Conservation (phyloP, 2,329 filamentous ascomycete species). For the Fusarium marasasianum region DNA sequence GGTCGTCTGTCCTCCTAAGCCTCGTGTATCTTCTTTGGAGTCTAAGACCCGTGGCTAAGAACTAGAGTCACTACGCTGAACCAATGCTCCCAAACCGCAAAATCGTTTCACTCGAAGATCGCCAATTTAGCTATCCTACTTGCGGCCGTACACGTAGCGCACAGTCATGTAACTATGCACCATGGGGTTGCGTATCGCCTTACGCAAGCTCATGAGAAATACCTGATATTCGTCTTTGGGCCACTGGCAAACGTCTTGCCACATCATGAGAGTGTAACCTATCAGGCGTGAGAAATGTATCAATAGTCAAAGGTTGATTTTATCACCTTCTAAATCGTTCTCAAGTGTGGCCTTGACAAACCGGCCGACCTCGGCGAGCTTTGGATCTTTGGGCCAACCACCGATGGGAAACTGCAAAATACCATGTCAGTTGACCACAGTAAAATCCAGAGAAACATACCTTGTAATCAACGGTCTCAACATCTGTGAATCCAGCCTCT, state of each 20-base stretch:
- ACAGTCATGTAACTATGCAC: not conserved
- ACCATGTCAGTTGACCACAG: accelerated
- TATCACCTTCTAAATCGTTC: not conserved
- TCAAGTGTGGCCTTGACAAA: not conserved
- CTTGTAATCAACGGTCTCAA: not conserved
- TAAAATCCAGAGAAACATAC: accelerated
- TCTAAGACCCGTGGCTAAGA: accelerated
- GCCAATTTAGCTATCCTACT: not conserved
- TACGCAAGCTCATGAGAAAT: not conserved
- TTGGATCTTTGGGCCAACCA: not conserved
- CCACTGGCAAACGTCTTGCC: not conserved
- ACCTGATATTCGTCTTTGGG: not conserved
- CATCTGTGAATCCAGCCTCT: not conserved
- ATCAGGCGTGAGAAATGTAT: accelerated
- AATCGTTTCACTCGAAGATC: not conserved
- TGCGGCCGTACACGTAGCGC: not conserved
- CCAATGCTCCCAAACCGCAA: accelerated
- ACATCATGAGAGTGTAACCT: slow-evolving; percentile 1
- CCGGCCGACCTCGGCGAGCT: not conserved
- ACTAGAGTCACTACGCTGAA: accelerated
- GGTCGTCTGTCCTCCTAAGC: not conserved
- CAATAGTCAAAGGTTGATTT: accelerated
- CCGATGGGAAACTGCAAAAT: not conserved
- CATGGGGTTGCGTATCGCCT: not conserved
- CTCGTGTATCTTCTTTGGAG: not conserved